These are phyloP conservation scores for Leccinellum albellum DNA, from an alignment of 768 basidiomycete species.

Conservation along the genomic window DNA sequence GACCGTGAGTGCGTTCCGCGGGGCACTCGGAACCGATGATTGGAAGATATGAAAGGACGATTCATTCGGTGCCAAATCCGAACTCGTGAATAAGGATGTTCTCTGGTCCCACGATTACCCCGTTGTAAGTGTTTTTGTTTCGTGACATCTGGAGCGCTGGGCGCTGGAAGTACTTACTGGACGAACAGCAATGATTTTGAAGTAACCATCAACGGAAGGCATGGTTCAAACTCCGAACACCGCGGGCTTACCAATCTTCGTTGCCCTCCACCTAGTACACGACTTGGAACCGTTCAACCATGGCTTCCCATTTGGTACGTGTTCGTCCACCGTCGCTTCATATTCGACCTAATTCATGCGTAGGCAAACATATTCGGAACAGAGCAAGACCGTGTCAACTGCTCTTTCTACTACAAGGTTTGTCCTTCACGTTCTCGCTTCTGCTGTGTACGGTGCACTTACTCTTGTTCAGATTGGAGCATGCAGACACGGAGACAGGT, in stretches of 20 bases:
- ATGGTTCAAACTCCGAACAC: constrained; percentile 20
- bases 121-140: too few species aligned
- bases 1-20: too few species aligned
- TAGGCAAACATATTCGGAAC: constrained; percentile 96
- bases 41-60: background rate
- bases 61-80: background rate
- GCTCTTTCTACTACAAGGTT: constrained; percentile 98
- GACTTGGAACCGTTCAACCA: constrained; percentile 13
- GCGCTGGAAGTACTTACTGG: too few species aligned
- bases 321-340: background rate
- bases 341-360: constrained; percentile 1
- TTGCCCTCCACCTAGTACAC: background rate
- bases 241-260: constrained; percentile 18
- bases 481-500: constrained; percentile 96
- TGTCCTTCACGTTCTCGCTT: constrained; percentile 17
- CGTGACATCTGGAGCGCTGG: too few species aligned
- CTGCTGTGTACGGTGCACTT: constrained; percentile 4
- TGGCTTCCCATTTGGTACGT: constrained; percentile 76
- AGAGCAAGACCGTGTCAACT: constrained; percentile 94
- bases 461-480: constrained; percentile 76
- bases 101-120: background rate
- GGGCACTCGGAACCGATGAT: background rate
- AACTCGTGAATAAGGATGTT: background rate
- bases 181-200: too few species aligned
- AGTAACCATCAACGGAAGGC: background rate